Evolutionary conservation across 2,329 filamentous ascomycete species (phyloP).

Genomic region (Talaromyces sp.): DNA sequence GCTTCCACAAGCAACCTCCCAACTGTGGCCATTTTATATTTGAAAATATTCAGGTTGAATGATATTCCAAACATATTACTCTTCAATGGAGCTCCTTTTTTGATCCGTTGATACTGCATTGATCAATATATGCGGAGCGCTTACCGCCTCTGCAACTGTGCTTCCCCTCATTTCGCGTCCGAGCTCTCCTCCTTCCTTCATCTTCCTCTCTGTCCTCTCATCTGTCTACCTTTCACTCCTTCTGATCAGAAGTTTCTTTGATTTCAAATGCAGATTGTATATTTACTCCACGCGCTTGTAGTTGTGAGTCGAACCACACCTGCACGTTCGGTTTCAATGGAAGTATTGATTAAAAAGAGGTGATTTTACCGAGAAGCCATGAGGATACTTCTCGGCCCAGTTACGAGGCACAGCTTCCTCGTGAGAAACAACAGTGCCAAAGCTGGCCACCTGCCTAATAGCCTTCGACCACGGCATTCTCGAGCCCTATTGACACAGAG

Average conservation of each 20-base stretch:
- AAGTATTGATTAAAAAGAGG: neutral
- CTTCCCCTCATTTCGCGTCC: conserved; percentile 1
- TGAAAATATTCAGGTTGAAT: too few relatives aligned
- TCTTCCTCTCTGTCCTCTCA: too few relatives aligned
- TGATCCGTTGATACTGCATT: neutral
- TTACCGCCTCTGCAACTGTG: neutral
- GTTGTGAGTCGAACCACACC: neutral
- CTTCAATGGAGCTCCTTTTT: neutral
- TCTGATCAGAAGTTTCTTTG: neutral
- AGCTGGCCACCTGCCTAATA: neutral
- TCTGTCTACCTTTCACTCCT: neutral
- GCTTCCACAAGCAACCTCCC: neutral
- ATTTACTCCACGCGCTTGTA: neutral
- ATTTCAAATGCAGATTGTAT: neutral
- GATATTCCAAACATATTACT: neutral
- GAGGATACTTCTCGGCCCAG: neutral
- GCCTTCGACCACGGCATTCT: neutral
- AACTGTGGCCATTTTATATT: neutral
- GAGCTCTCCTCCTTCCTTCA: neutral
- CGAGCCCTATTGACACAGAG: conserved; percentile 29
- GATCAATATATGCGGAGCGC: neutral
- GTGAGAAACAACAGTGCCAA: neutral
- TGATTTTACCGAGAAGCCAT: neutral
- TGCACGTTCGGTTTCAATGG: neutral
- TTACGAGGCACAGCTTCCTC: neutral